phyloP scores from a whole-genome alignment of 176 grass and related monocot species.

The Carex pumila region DNA sequence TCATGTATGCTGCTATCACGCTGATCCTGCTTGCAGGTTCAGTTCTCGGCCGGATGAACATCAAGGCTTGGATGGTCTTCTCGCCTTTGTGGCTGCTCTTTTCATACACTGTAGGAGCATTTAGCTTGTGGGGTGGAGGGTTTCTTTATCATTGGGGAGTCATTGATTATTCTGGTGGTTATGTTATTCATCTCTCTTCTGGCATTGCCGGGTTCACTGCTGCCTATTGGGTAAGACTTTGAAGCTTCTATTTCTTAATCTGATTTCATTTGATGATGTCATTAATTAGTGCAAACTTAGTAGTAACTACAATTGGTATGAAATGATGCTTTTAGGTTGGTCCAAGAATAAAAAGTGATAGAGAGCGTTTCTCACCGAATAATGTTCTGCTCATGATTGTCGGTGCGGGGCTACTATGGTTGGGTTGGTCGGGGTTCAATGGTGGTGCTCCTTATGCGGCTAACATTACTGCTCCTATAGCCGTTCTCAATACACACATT shows the following conservation, averaged over 20 bases:
- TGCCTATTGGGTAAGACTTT: slow-evolving; percentile 30
- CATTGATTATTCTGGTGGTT: slow-evolving; percentile 33
- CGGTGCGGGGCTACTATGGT: slow-evolving; percentile 62
- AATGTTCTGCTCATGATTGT: slow-evolving; percentile 65
- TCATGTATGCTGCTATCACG: slow-evolving; percentile 59
- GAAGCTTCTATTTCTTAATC: not conserved
- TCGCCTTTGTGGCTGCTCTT: slow-evolving; percentile 59
- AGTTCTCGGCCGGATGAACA: slow-evolving; percentile 70
- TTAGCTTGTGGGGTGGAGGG: slow-evolving; percentile 76
- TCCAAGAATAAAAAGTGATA: slow-evolving; percentile 55
- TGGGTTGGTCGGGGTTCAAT: slow-evolving; percentile 78
- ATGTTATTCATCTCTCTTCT: slow-evolving; percentile 35
- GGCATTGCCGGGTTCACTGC: slow-evolving; percentile 31
- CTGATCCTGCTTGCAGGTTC: slow-evolving; percentile 67
- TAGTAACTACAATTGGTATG: not conserved
- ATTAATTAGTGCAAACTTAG: not conserved
- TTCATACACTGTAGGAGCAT: slow-evolving; percentile 63
- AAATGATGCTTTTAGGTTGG: slow-evolving; percentile 40
- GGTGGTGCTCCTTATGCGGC: slow-evolving; percentile 57
- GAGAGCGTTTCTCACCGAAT: slow-evolving; percentile 67
- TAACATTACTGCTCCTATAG: slow-evolving; percentile 45
- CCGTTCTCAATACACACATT: slow-evolving; percentile 64
- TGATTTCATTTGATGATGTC: not conserved
- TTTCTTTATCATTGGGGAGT: slow-evolving; percentile 63
- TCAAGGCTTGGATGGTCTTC: slow-evolving; percentile 77